Evolutionary conservation across 495 filamentous ascomycete genomes (phyloP).

Genomic region (Penicillium lividum): DNA sequence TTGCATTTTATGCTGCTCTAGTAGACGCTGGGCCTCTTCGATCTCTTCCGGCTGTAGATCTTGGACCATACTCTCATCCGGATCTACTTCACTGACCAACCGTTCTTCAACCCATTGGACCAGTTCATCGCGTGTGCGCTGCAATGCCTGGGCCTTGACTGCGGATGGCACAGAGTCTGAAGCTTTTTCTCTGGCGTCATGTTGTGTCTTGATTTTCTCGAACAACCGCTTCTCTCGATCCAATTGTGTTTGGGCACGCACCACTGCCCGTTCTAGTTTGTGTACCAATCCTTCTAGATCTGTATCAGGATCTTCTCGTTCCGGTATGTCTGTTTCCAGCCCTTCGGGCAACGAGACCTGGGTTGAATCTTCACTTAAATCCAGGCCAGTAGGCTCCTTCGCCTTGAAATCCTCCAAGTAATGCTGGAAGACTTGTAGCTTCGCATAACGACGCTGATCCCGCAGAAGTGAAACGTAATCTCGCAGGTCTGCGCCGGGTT

Average conservation of each 20-base stretch:
- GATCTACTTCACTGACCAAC: constrained; percentile 53
- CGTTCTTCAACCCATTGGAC: constrained; percentile 74
- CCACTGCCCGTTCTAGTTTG: constrained; percentile 64
- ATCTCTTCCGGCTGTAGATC: constrained; percentile 37
- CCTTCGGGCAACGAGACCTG: constrained; percentile 46
- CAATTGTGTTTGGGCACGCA: constrained; percentile 62
- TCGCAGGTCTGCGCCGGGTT: constrained; percentile 41
- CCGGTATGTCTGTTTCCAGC: constrained; percentile 13
- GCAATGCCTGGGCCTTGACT: constrained; percentile 46
- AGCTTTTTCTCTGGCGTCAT: constrained; percentile 22
- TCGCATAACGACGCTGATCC: constrained; percentile 54
- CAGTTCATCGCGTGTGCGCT: constrained; percentile 61
- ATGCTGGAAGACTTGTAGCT: constrained; percentile 54
- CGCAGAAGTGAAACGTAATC: constrained; percentile 57
- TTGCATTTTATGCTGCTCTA: constrained; percentile 45
- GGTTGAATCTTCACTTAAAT: constrained; percentile 46
- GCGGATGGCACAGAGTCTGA: constrained; percentile 26
- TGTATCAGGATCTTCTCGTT: constrained; percentile 12
- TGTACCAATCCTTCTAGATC: constrained; percentile 54
- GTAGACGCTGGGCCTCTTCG: constrained; percentile 36
- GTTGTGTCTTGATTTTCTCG: constrained; percentile 51
- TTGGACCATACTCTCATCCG: constrained; percentile 40
- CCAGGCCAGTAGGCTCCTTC: constrained; percentile 46
- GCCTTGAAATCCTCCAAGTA: constrained; percentile 40
- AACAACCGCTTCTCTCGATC: constrained; percentile 63